Evolutionary conservation across 495 filamentous ascomycete species (phyloP).

Genomic region (Daldinia childiae): DNA sequence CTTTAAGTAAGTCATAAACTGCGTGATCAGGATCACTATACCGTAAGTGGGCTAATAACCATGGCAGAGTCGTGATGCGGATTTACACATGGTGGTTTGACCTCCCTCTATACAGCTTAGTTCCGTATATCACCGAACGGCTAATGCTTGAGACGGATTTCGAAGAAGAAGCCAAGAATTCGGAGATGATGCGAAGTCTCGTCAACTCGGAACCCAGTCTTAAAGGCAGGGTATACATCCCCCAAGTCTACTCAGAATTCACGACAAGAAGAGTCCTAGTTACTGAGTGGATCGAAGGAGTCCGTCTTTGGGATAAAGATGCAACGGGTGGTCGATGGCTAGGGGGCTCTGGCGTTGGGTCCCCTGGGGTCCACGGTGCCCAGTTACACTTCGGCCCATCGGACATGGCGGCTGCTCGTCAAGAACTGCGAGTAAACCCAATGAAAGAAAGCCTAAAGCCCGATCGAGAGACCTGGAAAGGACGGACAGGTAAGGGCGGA

Average conservation of each 20-base stretch:
- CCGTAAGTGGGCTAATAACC: background rate
- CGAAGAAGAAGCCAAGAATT: slow-evolving; percentile 86
- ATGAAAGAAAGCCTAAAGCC: slow-evolving; percentile 73
- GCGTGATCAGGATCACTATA: background rate
- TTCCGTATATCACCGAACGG: slow-evolving; percentile 89
- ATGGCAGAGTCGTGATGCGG: slow-evolving; percentile 70
- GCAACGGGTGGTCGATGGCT: slow-evolving; percentile 77
- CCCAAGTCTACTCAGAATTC: slow-evolving; percentile 81
- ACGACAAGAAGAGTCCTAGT: slow-evolving; percentile 88
- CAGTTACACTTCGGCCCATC: slow-evolving; percentile 63
- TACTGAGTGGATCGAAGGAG: slow-evolving; percentile 96
- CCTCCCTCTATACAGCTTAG: slow-evolving; percentile 84
- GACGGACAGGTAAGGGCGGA: slow-evolving; percentile 73
- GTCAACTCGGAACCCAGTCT: slow-evolving; percentile 81
- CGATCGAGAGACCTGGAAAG: slow-evolving; percentile 80
- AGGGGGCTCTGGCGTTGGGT: slow-evolving; percentile 77
- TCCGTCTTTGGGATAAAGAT: slow-evolving; percentile 89
- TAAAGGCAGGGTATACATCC: slow-evolving; percentile 84
- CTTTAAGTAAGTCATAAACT: slow-evolving; percentile 75
- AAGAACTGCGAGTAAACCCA: slow-evolving; percentile 55
- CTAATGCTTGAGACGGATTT: slow-evolving; percentile 94
- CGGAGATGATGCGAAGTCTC: slow-evolving; percentile 80
- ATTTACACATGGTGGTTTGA: slow-evolving; percentile 86
- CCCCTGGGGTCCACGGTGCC: slow-evolving; percentile 77
- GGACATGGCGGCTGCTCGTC: slow-evolving; percentile 51